These are phyloP conservation scores for Viola odorata DNA, from an alignment of 345 rosid genomes.

Conservation along the genomic window DNA sequence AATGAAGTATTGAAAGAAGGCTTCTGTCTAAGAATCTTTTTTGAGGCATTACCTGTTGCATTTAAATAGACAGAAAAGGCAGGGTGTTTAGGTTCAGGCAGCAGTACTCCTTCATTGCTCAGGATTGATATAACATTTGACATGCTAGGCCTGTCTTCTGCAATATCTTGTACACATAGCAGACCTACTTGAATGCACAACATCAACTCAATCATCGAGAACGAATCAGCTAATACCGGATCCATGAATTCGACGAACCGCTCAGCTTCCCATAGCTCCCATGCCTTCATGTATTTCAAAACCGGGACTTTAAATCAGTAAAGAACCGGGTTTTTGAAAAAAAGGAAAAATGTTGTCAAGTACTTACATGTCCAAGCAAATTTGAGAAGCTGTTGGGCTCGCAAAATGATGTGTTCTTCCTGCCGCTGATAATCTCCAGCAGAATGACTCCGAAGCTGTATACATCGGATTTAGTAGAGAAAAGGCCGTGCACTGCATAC, in stretches of 20 bases:
- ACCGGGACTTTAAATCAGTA: too few relatives aligned
- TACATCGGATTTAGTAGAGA: constrained; percentile 23
- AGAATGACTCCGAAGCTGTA: constrained; percentile 19
- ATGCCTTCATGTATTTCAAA: constrained; percentile 5
- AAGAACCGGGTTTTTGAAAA: too few relatives aligned
- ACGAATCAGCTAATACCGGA: not conserved
- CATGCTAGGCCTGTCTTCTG: constrained; percentile 1
- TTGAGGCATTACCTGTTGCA: too few relatives aligned
- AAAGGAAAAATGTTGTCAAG: not conserved
- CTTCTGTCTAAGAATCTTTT: too few relatives aligned
- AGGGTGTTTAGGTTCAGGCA: constrained; percentile 3
- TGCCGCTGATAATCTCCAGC: constrained; percentile 17
- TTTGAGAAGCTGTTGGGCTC: not conserved
- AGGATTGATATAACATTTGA: constrained; percentile 6
- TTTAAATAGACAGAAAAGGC: too few relatives aligned
- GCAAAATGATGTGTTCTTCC: not conserved
- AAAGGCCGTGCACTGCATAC: constrained; percentile 11
- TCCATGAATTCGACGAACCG: not conserved
- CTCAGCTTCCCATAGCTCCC: constrained; percentile 16
- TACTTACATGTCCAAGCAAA: constrained; percentile 20
- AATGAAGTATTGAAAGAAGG: too few relatives aligned
- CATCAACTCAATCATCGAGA: not conserved
- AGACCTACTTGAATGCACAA: constrained; percentile 2
- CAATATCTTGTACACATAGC: not conserved
- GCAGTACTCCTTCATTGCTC: not conserved